These are phyloP conservation scores for Hibiscus syriacus DNA, from an alignment of 345 rosid species.

Conservation along the genomic window DNA sequence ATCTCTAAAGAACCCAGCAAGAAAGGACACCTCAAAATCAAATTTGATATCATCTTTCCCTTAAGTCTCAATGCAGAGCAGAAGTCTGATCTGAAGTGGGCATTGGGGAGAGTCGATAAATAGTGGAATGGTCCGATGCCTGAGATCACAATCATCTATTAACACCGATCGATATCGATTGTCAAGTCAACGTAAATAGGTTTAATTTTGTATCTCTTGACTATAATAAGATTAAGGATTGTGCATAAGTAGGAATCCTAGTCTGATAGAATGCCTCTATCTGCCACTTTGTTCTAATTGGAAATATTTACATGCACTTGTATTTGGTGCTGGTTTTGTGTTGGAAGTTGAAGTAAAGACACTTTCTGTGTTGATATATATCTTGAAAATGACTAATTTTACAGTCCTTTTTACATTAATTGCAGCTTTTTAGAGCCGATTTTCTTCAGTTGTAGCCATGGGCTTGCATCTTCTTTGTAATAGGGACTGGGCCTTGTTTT, in stretches of 20 bases:
- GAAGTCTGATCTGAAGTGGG: slow-evolving; percentile 54
- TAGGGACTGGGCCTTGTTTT: no score
- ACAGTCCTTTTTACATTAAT: no score
- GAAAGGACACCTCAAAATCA: slow-evolving; percentile 50
- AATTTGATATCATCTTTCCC: slow-evolving; percentile 52
- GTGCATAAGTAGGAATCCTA: slow-evolving; percentile 33
- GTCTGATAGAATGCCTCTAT: slow-evolving; percentile 3
- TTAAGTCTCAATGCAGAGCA: slow-evolving; percentile 46
- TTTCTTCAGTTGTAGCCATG: no score
- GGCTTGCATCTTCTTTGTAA: no score
- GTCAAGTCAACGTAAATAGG: slow-evolving; percentile 46
- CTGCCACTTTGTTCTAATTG: slow-evolving; percentile 9
- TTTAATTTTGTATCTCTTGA: slow-evolving; percentile 2
- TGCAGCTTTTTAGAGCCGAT: no score
- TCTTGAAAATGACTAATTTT: no score
- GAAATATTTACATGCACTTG: slow-evolving; percentile 2
- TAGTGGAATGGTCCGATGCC: no score
- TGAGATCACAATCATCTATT: no score
- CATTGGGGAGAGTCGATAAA: slow-evolving; percentile 35
- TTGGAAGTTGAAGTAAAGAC: no score
- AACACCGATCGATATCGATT: no score
- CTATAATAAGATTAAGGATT: slow-evolving; percentile 13
- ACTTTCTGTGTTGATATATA: no score
- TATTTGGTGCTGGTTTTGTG: no score
- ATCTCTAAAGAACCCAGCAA: slow-evolving; percentile 47